A percentile compares a stretch with the other conserved stretches of the same genome.
phyloP scores from a whole-genome alignment of 441 rosid genomes.

The Pelargonium australe region DNA sequence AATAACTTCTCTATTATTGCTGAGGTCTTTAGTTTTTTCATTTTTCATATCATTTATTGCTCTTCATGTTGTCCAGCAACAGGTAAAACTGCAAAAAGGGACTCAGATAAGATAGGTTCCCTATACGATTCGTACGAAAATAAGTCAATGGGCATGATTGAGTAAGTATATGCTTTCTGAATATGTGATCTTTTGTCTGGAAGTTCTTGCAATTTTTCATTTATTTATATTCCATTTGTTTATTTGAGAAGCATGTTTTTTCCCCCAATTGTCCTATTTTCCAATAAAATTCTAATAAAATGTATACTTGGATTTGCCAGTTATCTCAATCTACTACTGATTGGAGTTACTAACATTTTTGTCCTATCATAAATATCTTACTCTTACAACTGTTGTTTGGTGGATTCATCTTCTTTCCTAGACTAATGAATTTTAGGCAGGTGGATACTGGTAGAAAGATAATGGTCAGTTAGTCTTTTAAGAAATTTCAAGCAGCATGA shows the following conservation, averaged over 20 bases:
- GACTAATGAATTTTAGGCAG: neutral
- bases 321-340: neutral
- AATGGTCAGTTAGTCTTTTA: neutral
- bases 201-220: neutral
- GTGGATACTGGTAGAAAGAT: neutral
- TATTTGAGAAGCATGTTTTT: neutral
- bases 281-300: neutral
- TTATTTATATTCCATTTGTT: neutral
- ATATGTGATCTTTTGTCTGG: neutral
- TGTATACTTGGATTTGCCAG: neutral
- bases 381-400: neutral
- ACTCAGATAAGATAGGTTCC: slow-evolving; percentile 22
- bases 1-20: too few species aligned
- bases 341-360: neutral
- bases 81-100: slow-evolving; percentile 34
- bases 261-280: neutral
- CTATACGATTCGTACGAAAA: slow-evolving; percentile 39
- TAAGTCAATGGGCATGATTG: slow-evolving; percentile 33
- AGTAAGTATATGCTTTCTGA: slow-evolving; percentile 28
- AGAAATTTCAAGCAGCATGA: neutral
- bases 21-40: too few species aligned
- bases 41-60: neutral
- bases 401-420: neutral
- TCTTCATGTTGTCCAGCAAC: slow-evolving; percentile 14
- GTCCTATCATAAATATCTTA: neutral